A percentile compares a stretch with the other conserved stretches of the same genome.
These are phyloP conservation scores for Tinospora cordifolia DNA, from an alignment of 164 flowering plant genomes.

Conservation along the genomic window DNA sequence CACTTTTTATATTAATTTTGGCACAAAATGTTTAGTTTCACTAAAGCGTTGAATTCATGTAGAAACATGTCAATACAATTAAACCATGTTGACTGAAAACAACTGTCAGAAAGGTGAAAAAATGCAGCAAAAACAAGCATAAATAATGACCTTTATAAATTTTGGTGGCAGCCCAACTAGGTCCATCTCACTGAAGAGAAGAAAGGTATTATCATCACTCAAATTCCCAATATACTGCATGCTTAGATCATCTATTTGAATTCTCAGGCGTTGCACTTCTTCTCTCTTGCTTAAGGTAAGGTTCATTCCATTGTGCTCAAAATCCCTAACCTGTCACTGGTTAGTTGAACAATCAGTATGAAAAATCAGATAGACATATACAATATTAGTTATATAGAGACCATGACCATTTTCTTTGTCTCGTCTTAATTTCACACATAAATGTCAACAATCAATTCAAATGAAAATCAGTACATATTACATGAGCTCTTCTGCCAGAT, in stretches of 20 bases:
- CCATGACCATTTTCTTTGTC: neutral
- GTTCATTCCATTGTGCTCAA: constrained; percentile 88
- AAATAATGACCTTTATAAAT: constrained; percentile 54
- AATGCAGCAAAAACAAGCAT: neutral
- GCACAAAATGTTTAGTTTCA: neutral
- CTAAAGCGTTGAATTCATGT: neutral
- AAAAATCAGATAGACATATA: constrained; percentile 5
- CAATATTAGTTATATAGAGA: neutral
- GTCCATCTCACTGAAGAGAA: constrained; percentile 63
- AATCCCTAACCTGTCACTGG: constrained; percentile 86
- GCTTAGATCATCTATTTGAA: constrained; percentile 67
- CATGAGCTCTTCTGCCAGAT: too few species aligned
- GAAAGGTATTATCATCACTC: constrained; percentile 50
- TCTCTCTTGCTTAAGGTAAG: constrained; percentile 69
- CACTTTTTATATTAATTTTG: neutral
- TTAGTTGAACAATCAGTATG: constrained; percentile 29
- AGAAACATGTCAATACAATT: neutral
- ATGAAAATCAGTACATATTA: too few species aligned
- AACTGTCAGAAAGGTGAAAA: neutral
- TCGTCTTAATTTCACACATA: too few species aligned
- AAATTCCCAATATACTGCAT: constrained; percentile 61
- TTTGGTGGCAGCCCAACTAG: constrained; percentile 73
- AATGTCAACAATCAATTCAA: too few species aligned
- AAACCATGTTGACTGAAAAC: neutral
- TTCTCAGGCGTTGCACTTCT: constrained; percentile 63